Conservation (phyloP, 139 green algal species). For the Raphidocelis subcapitata region DNA sequence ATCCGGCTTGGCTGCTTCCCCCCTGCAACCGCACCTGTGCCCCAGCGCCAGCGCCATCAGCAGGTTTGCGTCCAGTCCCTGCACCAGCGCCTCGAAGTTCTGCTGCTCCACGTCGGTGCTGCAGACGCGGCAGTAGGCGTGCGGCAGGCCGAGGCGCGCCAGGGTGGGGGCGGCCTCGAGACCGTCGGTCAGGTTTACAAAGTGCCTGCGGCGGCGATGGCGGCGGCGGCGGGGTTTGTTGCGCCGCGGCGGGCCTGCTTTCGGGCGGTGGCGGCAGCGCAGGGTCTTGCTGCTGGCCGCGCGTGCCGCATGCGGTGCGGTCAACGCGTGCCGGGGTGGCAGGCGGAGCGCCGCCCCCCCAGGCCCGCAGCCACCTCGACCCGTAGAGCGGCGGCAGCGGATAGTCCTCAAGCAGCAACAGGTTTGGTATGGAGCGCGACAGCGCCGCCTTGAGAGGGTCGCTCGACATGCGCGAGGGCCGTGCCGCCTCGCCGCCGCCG, state of each 20-base stretch:
- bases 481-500: too few species aligned
- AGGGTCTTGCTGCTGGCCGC: too few species aligned
- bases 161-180: conserved; percentile 61
- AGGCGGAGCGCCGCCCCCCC: too few species aligned
- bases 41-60: conserved; percentile 62
- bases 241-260: background rate
- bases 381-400: too few species aligned
- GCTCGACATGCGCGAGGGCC: background rate
- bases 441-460: background rate
- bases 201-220: conserved; percentile 36
- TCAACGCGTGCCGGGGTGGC: too few species aligned
- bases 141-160: conserved; percentile 44
- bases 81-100: conserved; percentile 54
- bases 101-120: conserved; percentile 70
- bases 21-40: conserved; percentile 35
- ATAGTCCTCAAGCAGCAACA: background rate
- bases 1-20: too few species aligned
- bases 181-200: conserved; percentile 72
- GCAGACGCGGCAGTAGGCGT: conserved; percentile 60
- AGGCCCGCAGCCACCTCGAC: background rate
- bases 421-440: background rate
- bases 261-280: too few species aligned
- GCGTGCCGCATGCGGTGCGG: too few species aligned
- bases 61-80: conserved; percentile 55
- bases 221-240: background rate